A percentile compares a stretch with the other conserved stretches of the same genome.
phyloP scores from a whole-genome alignment of 371 early-diverging fungal species.

The Rhizopus microsporus region DNA sequence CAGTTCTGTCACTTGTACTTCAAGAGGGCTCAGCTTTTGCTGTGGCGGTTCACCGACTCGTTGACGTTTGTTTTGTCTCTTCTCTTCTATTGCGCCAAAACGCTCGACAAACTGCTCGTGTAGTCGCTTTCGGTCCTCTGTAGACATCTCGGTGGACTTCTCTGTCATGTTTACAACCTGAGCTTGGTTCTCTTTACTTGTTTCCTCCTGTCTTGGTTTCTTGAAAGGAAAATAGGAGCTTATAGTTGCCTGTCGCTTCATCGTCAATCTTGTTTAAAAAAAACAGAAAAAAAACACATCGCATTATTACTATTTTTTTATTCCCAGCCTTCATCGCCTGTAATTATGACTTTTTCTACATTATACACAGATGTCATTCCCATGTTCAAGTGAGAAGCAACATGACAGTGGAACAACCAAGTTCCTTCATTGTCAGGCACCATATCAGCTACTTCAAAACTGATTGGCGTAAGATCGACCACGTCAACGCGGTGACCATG shows the following conservation, averaged over 20 bases:
- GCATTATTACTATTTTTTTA: constrained; percentile 1
- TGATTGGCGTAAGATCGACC: constrained; percentile 45
- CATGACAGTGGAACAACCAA: constrained; percentile 59
- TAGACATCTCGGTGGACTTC: background rate
- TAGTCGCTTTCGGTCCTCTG: constrained; percentile 4
- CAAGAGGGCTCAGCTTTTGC: constrained; percentile 75
- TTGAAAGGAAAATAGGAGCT: constrained; percentile 25
- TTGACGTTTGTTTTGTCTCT: constrained; percentile 17
- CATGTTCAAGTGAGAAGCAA: constrained; percentile 46
- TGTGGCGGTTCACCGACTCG: constrained; percentile 7
- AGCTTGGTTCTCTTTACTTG: background rate
- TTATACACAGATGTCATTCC: constrained; percentile 55
- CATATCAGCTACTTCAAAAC: constrained; percentile 49
- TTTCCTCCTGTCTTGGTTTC: constrained; percentile 4
- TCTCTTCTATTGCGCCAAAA: constrained; percentile 27
- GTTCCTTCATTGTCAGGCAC: constrained; percentile 56
- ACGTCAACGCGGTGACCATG: constrained; percentile 53
- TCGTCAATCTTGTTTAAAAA: background rate
- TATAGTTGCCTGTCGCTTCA: constrained; percentile 34
- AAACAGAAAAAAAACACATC: constrained; percentile 6
- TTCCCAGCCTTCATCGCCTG: constrained; percentile 51
- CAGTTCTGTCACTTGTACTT: constrained; percentile 75
- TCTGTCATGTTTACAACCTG: background rate
- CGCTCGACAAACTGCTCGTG: constrained; percentile 26
- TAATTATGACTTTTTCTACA: constrained; percentile 44